These are phyloP conservation scores for Kentomonas sorsogonicus DNA, from an alignment of 208 protist genomes.

Conservation along the genomic window DNA sequence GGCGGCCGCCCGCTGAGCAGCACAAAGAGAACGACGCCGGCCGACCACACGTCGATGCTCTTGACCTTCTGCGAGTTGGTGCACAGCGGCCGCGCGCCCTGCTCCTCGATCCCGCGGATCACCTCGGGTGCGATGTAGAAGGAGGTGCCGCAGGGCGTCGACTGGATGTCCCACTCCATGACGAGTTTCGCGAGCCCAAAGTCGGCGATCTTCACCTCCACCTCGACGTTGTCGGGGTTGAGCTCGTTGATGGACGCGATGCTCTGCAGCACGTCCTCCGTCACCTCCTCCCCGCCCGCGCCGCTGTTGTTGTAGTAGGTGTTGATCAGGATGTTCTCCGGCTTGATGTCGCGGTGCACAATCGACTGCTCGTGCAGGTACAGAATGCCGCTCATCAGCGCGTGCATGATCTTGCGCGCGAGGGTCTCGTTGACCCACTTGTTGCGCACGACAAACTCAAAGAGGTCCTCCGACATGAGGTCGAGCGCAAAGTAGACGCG, in stretches of 20 bases:
- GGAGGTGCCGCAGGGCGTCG: conserved; percentile 82
- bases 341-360: conserved; percentile 87
- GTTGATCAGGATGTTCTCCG: conserved; percentile 86
- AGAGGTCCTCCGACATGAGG: conserved; percentile 79
- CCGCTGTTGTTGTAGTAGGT: conserved; percentile 16
- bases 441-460: conserved; percentile 81
- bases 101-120: conserved; percentile 79
- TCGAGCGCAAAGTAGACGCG: conserved; percentile 83
- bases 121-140: conserved; percentile 90
- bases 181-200: conserved; percentile 89
- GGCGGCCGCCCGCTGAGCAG: conserved; percentile 77
- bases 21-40: conserved; percentile 82
- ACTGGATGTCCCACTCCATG: conserved; percentile 72
- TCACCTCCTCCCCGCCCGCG: conserved; percentile 9
- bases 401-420: conserved; percentile 59
- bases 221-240: conserved; percentile 29
- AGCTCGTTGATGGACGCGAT: conserved; percentile 28
- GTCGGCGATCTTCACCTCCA: conserved; percentile 80
- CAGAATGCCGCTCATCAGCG: conserved; percentile 53
- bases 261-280: neutral
- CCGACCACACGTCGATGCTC: conserved; percentile 86
- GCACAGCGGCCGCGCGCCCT: conserved; percentile 73
- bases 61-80: conserved; percentile 75
- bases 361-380: conserved; percentile 82
- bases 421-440: conserved; percentile 60